phyloP scores from a whole-genome alignment of 192 early-diverging fungal genomes.

The Backusella sp. region DNA sequence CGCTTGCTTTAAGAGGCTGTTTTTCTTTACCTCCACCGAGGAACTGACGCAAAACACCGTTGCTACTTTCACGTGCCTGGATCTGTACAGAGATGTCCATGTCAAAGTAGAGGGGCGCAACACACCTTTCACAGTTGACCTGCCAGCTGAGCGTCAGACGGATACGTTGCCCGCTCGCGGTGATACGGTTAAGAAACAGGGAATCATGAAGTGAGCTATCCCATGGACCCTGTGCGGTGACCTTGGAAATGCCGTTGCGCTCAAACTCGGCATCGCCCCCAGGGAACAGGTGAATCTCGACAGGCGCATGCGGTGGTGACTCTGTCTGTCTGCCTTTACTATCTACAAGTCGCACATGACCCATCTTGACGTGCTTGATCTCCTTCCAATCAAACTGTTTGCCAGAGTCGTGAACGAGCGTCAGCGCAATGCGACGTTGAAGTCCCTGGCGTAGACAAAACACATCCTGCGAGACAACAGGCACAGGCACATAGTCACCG shows the following conservation, averaged over 20 bases:
- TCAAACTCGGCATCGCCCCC: conserved; percentile 36
- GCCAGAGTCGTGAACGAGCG: conserved; percentile 64
- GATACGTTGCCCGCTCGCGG: conserved; percentile 54
- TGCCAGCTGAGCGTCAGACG: conserved; percentile 51
- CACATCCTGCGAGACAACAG: conserved; percentile 46
- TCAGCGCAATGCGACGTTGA: conserved; percentile 69
- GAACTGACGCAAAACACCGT: conserved; percentile 10
- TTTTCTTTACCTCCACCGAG: conserved; percentile 30
- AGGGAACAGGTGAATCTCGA: conserved; percentile 46
- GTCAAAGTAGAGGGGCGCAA: conserved; percentile 49
- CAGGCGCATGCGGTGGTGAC: conserved; percentile 38
- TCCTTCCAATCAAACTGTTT: conserved; percentile 54
- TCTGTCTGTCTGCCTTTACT: conserved; percentile 55
- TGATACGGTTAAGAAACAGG: conserved; percentile 60
- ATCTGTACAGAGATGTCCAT: conserved; percentile 64
- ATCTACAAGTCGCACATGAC: conserved; percentile 51
- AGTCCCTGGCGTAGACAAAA: conserved; percentile 74
- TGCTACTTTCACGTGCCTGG: conserved; percentile 43
- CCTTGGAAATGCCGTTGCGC: conserved; percentile 57
- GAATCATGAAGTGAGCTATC: conserved; percentile 75
- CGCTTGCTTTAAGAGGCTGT: conserved; percentile 39
- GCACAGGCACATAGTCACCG: conserved; percentile 63
- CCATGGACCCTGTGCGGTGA: conserved; percentile 61
- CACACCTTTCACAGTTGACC: conserved; percentile 40
- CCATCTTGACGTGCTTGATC: conserved; percentile 42